Conservation (phyloP, 345 rosid genomes). For the Mangifera indica region DNA sequence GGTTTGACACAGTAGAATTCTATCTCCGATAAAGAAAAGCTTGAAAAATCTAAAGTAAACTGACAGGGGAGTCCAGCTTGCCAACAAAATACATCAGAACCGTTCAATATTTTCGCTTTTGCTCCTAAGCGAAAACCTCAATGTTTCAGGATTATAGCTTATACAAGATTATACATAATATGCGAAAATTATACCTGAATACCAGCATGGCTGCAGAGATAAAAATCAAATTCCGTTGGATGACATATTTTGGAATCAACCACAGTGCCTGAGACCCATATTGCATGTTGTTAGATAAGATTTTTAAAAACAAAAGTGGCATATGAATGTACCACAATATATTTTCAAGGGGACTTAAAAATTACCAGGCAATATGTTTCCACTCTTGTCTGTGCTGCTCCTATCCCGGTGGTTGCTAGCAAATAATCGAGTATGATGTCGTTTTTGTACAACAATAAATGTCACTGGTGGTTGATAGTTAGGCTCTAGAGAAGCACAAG, state of each 20-base stretch:
- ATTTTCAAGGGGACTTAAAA: neutral
- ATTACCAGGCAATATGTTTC: conserved; percentile 89
- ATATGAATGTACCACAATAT: neutral
- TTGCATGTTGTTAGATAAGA: neutral
- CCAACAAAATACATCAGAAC: neutral
- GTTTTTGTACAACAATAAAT: conserved; percentile 95
- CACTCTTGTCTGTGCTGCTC: conserved; percentile 87
- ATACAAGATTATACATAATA: neutral
- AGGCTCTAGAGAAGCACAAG: conserved; percentile 96
- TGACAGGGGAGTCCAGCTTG: neutral
- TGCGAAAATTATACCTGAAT: conserved; percentile 62
- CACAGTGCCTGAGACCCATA: conserved; percentile 67
- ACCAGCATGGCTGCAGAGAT: conserved; percentile 98
- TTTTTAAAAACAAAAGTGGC: neutral
- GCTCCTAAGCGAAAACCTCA: neutral
- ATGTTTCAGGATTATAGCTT: neutral
- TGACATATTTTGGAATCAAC: conserved; percentile 94
- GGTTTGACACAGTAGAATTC: neutral
- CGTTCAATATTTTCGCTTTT: neutral
- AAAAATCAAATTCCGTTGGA: conserved; percentile 95
- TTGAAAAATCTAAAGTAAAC: neutral
- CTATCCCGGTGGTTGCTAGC: conserved; percentile 90
- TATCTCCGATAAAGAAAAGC: neutral
- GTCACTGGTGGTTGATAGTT: conserved; percentile 97
- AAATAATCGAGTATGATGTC: conserved; percentile 94